These are phyloP conservation scores for Erodium maritimum DNA, from an alignment of 345 rosid genomes.

Conservation along the genomic window DNA sequence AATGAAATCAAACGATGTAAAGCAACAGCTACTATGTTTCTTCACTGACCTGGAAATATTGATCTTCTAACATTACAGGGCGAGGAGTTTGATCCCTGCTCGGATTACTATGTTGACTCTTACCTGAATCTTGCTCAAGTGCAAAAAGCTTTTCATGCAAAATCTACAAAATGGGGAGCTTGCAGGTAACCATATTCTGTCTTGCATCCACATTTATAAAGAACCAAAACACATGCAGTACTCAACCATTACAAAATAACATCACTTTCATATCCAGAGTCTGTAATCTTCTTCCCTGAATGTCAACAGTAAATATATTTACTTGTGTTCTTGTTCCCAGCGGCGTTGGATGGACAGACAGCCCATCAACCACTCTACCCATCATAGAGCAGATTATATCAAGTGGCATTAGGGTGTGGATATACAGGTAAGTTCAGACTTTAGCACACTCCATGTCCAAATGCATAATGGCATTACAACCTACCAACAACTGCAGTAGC, in stretches of 20 bases:
- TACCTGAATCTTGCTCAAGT: slow-evolving; percentile 35
- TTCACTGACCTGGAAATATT: neutral
- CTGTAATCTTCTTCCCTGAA: neutral
- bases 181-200: slow-evolving; percentile 21
- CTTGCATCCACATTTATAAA: too few species aligned
- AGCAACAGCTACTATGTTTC: neutral
- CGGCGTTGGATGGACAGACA: slow-evolving; percentile 21
- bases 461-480: neutral
- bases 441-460: too few species aligned
- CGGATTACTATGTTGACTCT: slow-evolving; percentile 14
- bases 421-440: slow-evolving; percentile 24
- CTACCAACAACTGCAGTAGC: neutral
- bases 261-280: neutral
- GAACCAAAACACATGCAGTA: neutral
- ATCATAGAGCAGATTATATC: slow-evolving; percentile 20
- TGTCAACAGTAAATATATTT: too few species aligned
- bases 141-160: slow-evolving; percentile 34
- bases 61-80: slow-evolving; percentile 10
- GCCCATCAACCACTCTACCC: slow-evolving; percentile 27
- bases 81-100: slow-evolving; percentile 33
- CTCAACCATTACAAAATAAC: neutral
- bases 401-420: slow-evolving; percentile 26
- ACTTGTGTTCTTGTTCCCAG: slow-evolving; percentile 7
- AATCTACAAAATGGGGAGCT: slow-evolving; percentile 21
- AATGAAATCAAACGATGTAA: neutral